Evolutionary conservation across 148 eudicot genomes (phyloP), one percentile per base, ranked within the genome.

Genomic region (Rhododendron williamsianum): DNA sequence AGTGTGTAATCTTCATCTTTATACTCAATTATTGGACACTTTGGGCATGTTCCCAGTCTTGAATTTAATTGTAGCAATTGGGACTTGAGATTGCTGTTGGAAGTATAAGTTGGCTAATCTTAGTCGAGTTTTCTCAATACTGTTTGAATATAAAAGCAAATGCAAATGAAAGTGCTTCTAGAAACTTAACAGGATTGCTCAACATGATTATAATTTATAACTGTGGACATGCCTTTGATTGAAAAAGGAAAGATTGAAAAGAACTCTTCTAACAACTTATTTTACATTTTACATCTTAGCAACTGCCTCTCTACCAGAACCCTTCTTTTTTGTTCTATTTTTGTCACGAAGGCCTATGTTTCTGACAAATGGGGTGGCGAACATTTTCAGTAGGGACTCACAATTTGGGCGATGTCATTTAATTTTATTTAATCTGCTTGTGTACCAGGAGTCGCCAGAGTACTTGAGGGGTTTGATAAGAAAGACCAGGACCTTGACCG

Each of bases 381-480:
- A 25, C 73, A 67, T 67, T 25, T 65, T 65, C 8, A 2, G n/a
- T 18, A 18, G n/a, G 65, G 65, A 18, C 8, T 58, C n/a, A 1
- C 65, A 13, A 52, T 46, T 8, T 27, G 25, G 48, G 67, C 9
- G 0, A 16, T 81, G 69, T 30, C 2, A 19, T 46, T 21, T 76
- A 58, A 43, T 30, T 49, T 48, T 45, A 13, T 43, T 45, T 76
- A 21, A 77, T 82, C 9, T 49, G 2, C 63, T 83, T 85, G 83
- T 63, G 49, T 78, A 78, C 69, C 96, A 96, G 98, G 99, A 95
- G 80, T 90, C 93, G 82, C 98, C 98, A 25, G 96, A 94, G 80
- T 86, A 93, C 84, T 83, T 95, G 60, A 93, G 96, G 87, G 91
- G 92, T 74, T 92, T 96, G 88, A 94, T 96, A 87, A 94, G 93